These are phyloP conservation scores for Kodamaea sp. DNA, from an alignment of 1,139 yeast species.

Conservation along the genomic window DNA sequence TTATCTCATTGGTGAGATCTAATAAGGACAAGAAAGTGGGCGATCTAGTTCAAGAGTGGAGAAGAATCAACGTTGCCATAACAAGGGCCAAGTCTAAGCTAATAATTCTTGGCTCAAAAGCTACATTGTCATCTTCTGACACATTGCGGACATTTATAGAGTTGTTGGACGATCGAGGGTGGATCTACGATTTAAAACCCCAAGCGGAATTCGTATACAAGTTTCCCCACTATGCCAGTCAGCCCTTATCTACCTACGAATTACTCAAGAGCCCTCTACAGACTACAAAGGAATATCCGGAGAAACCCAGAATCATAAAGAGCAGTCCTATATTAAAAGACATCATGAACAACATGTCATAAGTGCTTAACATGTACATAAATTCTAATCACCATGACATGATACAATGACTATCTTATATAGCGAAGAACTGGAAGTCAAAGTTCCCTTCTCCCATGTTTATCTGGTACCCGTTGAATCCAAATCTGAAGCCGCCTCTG, in stretches of 20 bases:
- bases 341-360: constrained; percentile 21
- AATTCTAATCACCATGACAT: too few species aligned
- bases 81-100: constrained; percentile 88
- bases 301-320: constrained; percentile 13
- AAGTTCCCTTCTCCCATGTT: constrained; percentile 33
- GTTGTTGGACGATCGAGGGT: constrained; percentile 56
- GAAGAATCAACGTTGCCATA: constrained; percentile 90
- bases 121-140: constrained; percentile 57
- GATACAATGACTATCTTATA: too few species aligned
- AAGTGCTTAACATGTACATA: constrained; percentile 4
- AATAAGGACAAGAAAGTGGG: constrained; percentile 72
- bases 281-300: too few species aligned
- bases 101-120: constrained; percentile 75
- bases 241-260: not conserved
- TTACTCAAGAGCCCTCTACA: constrained; percentile 8
- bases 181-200: constrained; percentile 62
- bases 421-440: constrained; percentile 42
- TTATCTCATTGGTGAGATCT: constrained; percentile 84
- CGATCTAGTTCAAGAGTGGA: constrained; percentile 80
- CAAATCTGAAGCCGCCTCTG: constrained; percentile 9
- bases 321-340: constrained; percentile 27
- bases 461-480: constrained; percentile 19
- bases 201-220: constrained; percentile 42
- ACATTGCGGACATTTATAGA: constrained; percentile 65
- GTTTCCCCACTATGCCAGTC: constrained; percentile 11